Percentiles rank a stretch among this genome's conserved stretches.
phyloP scores from a whole-genome alignment of 192 early-diverging fungal genomes.

The Coemansia sp. region DNA sequence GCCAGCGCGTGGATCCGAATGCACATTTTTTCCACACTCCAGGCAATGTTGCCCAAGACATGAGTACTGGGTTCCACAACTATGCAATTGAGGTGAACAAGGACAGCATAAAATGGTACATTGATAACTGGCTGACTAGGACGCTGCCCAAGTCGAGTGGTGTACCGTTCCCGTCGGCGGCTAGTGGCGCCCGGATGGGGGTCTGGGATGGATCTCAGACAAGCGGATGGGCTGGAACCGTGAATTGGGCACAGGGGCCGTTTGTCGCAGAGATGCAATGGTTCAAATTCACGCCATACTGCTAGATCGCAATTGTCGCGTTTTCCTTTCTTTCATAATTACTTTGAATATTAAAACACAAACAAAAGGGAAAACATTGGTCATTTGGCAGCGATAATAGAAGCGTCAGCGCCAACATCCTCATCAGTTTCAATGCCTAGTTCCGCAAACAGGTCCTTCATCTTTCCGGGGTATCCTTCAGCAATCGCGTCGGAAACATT shows the following conservation, averaged over 20 bases:
- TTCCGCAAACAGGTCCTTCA: slow-evolving; percentile 57
- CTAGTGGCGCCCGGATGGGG: slow-evolving; percentile 42
- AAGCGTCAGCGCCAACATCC: slow-evolving; percentile 34
- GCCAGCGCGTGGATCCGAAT: slow-evolving; percentile 44
- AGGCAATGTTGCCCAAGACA: slow-evolving; percentile 39
- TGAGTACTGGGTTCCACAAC: slow-evolving; percentile 52
- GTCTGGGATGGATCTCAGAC: slow-evolving; percentile 56
- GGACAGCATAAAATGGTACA: slow-evolving; percentile 60
- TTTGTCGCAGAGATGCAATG: slow-evolving; percentile 43
- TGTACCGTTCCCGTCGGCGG: slow-evolving; percentile 37
- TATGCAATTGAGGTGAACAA: slow-evolving; percentile 64
- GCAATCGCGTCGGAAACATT: slow-evolving; percentile 56
- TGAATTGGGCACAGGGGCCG: slow-evolving; percentile 39
- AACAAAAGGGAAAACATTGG: background rate
- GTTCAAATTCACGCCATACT: slow-evolving; percentile 40
- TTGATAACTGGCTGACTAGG: slow-evolving; percentile 56
- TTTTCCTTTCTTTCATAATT: background rate
- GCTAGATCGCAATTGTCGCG: slow-evolving; percentile 3
- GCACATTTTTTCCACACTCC: slow-evolving; percentile 33
- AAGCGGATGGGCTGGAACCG: slow-evolving; percentile 51
- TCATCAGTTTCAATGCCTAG: slow-evolving; percentile 67
- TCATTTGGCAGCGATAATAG: slow-evolving; percentile 24
- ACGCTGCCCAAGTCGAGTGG: slow-evolving; percentile 32
- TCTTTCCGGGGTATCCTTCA: slow-evolving; percentile 59
- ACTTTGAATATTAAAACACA: background rate